Evolutionary conservation across 441 rosid genomes (phyloP), one percentile per base, ranked within the genome.

Genomic region (Mallotus repandus): DNA sequence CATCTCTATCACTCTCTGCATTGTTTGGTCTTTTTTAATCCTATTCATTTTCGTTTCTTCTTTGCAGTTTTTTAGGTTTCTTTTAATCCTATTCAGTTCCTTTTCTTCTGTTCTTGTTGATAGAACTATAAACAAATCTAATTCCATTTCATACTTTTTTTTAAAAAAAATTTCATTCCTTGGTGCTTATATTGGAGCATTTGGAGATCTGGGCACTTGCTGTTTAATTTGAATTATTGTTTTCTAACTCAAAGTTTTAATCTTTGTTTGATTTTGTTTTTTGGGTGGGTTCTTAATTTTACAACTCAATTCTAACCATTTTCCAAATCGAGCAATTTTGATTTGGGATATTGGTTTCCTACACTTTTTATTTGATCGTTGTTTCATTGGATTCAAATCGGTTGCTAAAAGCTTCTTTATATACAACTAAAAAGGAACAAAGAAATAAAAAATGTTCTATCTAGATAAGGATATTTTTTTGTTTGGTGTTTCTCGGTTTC

Each of bases 171-270:
- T 1, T 69, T 65, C 19, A 2, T 72, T 67, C 41, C 7, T 5
- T 29, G 32, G 32, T 29, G 32, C 32, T 69, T 32, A 54, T 63
- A 60, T 78, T 74, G 65, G 75, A 72, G 69, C 50, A 4, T 78
- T 78, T 79, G 71, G 86, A 81, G 90, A 85, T 88, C 89, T 83
- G 86, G 79, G 22, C 46, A 32, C 67, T 10, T 19, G 55, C 52
- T 25, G 62, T 71, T 65, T 53, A 35, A 16, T 52, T 13, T 67
- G 72, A 65, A 75, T 75, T 68, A n/a, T 67, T 7, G 22, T 49
- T 16, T 57, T 74, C 50, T 9, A 63, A 54, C 54, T 72, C 18
- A 18, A 29, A 69, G 14, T 43, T 69, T 41, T 70, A 25, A 29
- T 58, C 41, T 65, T 46, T 7, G 46, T n/a, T 55, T 16, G 53